Evolutionary conservation across 2,329 filamentous ascomycete species (phyloP), one percentile per base, ranked within the genome.

Genomic region (Ceratocystis huliohia): DNA sequence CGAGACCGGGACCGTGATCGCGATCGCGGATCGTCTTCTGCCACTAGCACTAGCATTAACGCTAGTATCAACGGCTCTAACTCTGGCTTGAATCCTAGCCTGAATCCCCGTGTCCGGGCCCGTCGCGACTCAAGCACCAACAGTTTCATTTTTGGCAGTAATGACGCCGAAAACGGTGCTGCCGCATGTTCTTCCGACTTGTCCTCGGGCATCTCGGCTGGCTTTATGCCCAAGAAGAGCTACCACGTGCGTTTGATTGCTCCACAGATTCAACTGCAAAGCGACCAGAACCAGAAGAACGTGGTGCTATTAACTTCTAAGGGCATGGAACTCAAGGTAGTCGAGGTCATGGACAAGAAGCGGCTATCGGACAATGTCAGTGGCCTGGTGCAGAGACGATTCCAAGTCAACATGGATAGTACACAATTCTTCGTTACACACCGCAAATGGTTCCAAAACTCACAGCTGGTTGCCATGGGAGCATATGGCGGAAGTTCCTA

Each of bases 371-470:
- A 99, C 74, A 88, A 89, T 71, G 91, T 99, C 72, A 96, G 91
- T 72, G 95, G 94, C 65, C 82, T 99, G 59, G 93, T 99, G 1
- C 95, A 99, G 74, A 88, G 92, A 46, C 88, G 94, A 6, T 96
- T 97, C 78, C 84, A 92, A 33, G 86, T 96, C 69, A 90, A 91
- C 70, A 96, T 97, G 88, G 94, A 99, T 76, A 96, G 93, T 73
- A 88, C 95, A 33, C 94, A 99, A 74, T 96, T 99, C 76, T 99
- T 99, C 71, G 92, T 99, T 63, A 94, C 93, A 0, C 93, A 93
- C 69, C 89, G 93, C 72, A 95, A 95, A 77, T 94, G 88, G 74
- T 93, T 99, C 75, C 83, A 84, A 13, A 45, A 61, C 56, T 88
- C 88, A 8, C 88, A 89, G 69, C 84, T 95, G 69, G 82, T 96